Evolutionary conservation across 106 monocot genomes (phyloP), one percentile per base, ranked within the genome.

Genomic region (Xerophyta viscosa): DNA sequence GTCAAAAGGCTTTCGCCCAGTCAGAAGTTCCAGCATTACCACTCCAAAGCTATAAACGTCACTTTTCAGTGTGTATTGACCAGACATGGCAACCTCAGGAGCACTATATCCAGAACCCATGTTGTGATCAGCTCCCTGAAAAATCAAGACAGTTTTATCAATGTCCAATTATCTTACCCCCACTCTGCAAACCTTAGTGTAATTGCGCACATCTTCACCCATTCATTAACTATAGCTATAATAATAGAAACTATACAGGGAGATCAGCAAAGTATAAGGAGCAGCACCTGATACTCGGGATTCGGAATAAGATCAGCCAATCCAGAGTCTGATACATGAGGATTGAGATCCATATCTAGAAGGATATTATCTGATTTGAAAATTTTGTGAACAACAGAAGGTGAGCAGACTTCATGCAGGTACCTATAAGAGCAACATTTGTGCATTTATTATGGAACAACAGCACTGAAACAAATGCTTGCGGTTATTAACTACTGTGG

Each of bases 1-100:
- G 62, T 96, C 96, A 61, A 98, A 89, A 36, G 96, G 89, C 49
- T 74, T 82, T 23, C 96, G 60, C 24, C 96, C 96, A 33, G 96
- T 98, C 69, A 98, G 61, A 41, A 96, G 81, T 62, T 96, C 94
- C 41, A 96, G 73, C 94, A 96, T 96, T 60, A 96, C 78, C 10
- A 89, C 81, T 11, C 96, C 89, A 71, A 98, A 98, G 56, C 79
- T 89, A 66, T 89, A 98, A 4, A 89, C 76, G 57, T 98, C 96
- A 47, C 96, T 98, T 62, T 98, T 89, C 44, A 86, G 36, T 29
- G 78, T 86, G 59, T 89, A 89, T 24, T 86, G 82, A 11, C 96
- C 96, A 19, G 82, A 74, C 85, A 98, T 85, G 44, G 76, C 76
- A 57, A 98, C 89, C 65, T 98, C 96, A 7, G 96, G 89, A 31